phyloP scores from a whole-genome alignment of 2,329 filamentous ascomycete genomes.

The Stagonosporopsis rhizophila region DNA sequence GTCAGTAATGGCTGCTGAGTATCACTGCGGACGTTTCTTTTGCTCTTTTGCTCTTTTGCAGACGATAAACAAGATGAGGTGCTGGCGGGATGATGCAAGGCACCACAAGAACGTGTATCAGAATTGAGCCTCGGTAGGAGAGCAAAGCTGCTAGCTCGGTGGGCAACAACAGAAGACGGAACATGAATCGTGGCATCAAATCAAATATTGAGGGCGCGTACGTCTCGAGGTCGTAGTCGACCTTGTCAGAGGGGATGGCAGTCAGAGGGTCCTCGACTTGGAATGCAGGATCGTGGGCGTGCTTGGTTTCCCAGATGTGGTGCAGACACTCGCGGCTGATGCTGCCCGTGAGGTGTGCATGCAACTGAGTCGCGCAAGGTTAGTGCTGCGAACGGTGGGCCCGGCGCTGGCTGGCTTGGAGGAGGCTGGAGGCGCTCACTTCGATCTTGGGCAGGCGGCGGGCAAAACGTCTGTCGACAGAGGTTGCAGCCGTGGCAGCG shows the following conservation, averaged over 20 bases:
- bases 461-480: slow-evolving; percentile 41
- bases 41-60: background rate
- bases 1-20: slow-evolving; percentile 23
- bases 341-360: slow-evolving; percentile 81
- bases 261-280: slow-evolving; percentile 71
- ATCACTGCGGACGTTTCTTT: background rate
- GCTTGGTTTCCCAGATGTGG: slow-evolving; percentile 73
- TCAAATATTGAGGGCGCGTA: slow-evolving; percentile 49
- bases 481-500: slow-evolving; percentile 21
- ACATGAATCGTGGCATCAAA: slow-evolving; percentile 13
- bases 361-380: slow-evolving; percentile 63
- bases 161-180: slow-evolving; percentile 12
- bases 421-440: slow-evolving; percentile 39
- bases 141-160: slow-evolving; percentile 1
- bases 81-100: slow-evolving; percentile 6
- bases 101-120: slow-evolving; percentile 8
- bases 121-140: slow-evolving; percentile 13
- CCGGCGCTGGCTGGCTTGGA: slow-evolving; percentile 26
- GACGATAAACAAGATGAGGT: slow-evolving; percentile 1
- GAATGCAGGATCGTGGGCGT: slow-evolving; percentile 57
- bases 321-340: slow-evolving; percentile 76
- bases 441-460: slow-evolving; percentile 54
- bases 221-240: slow-evolving; percentile 74
- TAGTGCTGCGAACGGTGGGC: slow-evolving; percentile 37
- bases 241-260: slow-evolving; percentile 73